Conservation (phyloP, 2,329 filamentous ascomycete species). For the Paraconiothyrium sp. region DNA sequence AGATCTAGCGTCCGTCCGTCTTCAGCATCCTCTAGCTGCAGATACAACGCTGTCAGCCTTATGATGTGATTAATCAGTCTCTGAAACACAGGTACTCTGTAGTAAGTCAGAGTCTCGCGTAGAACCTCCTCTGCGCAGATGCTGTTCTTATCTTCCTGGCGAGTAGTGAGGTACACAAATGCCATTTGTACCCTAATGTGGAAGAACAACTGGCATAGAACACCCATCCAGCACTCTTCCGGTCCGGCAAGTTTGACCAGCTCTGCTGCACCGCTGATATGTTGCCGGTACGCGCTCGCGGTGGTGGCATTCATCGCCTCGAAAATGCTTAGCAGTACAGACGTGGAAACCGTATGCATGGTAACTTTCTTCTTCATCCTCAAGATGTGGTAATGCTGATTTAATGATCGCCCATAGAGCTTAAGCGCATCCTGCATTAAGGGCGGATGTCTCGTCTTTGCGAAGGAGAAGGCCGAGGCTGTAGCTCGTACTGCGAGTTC, state of each 20-base stretch:
- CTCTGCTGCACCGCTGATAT: slow-evolving; percentile 41
- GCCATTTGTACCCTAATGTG: slow-evolving; percentile 40
- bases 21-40: slow-evolving; percentile 13
- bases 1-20: neutral
- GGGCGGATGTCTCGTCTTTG: slow-evolving; percentile 30
- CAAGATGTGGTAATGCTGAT: slow-evolving; percentile 29
- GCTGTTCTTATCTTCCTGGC: slow-evolving; percentile 6
- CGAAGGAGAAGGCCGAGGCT: slow-evolving; percentile 38
- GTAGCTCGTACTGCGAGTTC: slow-evolving; percentile 39
- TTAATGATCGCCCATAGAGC: slow-evolving; percentile 41
- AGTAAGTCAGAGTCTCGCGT: slow-evolving; percentile 32
- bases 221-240: slow-evolving; percentile 35
- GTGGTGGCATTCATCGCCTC: slow-evolving; percentile 45
- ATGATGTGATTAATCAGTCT: slow-evolving; percentile 34
- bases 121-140: slow-evolving; percentile 29
- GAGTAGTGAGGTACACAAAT: slow-evolving; percentile 33
- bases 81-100: slow-evolving; percentile 36
- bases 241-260: slow-evolving; percentile 40
- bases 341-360: slow-evolving; percentile 43
- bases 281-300: slow-evolving; percentile 38
- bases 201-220: slow-evolving; percentile 44
- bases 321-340: slow-evolving; percentile 42
- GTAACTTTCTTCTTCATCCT: slow-evolving; percentile 29
- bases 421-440: slow-evolving; percentile 32
- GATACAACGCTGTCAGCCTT: slow-evolving; percentile 28